Conservation (phyloP, 2,329 filamentous ascomycete species). For the Thermochaetoides dissita region DNA sequence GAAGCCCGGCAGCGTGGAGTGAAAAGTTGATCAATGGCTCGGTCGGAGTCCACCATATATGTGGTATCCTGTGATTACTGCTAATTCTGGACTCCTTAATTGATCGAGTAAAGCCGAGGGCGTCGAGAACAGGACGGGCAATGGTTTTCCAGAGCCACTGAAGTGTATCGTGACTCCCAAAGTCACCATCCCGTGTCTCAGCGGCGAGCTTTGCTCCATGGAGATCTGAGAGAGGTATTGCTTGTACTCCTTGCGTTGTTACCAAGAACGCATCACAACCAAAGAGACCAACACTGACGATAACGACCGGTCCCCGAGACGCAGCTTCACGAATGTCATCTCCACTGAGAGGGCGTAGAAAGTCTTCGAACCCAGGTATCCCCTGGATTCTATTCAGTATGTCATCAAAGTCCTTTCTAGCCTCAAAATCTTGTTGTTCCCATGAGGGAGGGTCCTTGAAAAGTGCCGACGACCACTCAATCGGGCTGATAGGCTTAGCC, state of each 20-base stretch:
- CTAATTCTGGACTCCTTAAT: background rate
- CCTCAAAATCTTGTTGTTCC: no score
- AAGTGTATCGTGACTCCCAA: background rate
- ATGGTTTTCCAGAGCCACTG: background rate
- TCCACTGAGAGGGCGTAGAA: background rate
- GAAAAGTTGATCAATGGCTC: background rate
- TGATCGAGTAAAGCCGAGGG: background rate
- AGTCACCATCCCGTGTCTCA: background rate
- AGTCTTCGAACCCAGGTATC: background rate
- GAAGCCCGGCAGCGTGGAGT: background rate
- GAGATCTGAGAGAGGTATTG: background rate
- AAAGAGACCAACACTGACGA: background rate
- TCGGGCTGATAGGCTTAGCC: no score
- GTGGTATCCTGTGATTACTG: background rate
- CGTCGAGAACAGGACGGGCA: background rate
- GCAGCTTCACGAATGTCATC: background rate
- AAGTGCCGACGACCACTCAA: no score
- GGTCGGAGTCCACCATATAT: background rate
- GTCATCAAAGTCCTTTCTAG: background rate
- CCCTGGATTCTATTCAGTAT: background rate
- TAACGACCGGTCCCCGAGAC: background rate
- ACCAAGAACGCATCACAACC: background rate
- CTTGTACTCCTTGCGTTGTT: background rate
- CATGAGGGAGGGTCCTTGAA: no score
- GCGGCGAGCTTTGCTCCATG: background rate